These are phyloP conservation scores for Aspergillus neoniger DNA, from an alignment of 2,329 filamentous ascomycete genomes.

Conservation along the genomic window DNA sequence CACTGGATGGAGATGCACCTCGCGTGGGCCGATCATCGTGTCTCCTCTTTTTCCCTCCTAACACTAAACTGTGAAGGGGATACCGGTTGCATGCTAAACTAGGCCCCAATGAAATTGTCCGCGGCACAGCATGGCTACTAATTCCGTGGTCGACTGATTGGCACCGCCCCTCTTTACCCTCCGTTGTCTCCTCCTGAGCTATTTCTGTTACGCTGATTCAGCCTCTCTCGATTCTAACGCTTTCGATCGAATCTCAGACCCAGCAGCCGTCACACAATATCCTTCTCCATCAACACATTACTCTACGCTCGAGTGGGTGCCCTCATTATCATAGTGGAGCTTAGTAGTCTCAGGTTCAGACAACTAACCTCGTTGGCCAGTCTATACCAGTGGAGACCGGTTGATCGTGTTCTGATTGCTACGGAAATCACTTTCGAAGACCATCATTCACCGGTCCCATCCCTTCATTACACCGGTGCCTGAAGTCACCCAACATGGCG, in stretches of 20 bases:
- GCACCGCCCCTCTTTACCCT: not conserved
- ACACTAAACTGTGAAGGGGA: not conserved
- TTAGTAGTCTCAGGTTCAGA: not conserved
- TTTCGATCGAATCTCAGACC: no score
- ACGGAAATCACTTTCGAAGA: not conserved
- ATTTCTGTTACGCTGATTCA: not conserved
- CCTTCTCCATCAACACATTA: not conserved
- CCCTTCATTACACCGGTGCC: not conserved
- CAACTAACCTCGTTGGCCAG: not conserved
- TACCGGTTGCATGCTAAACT: not conserved
- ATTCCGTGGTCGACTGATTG: not conserved
- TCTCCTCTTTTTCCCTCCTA: constrained; percentile 6
- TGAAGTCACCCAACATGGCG: constrained; percentile 2
- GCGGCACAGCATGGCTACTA: not conserved
- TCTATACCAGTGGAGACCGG: not conserved
- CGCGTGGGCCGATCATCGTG: constrained; percentile 19
- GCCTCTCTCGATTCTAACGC: not conserved
- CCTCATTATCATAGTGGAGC: not conserved
- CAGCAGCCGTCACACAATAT: no score
- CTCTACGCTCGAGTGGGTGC: not conserved
- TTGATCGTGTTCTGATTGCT: not conserved
- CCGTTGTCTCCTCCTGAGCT: not conserved
- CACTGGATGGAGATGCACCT: constrained; percentile 12
- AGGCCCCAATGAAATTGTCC: constrained; percentile 11
- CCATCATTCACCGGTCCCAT: not conserved